A percentile compares a stretch with the other conserved stretches of the same genome.
These are phyloP conservation scores for Apiotrichum laibachii DNA, from an alignment of 1,284 basidiomycete species.

Conservation along the genomic window DNA sequence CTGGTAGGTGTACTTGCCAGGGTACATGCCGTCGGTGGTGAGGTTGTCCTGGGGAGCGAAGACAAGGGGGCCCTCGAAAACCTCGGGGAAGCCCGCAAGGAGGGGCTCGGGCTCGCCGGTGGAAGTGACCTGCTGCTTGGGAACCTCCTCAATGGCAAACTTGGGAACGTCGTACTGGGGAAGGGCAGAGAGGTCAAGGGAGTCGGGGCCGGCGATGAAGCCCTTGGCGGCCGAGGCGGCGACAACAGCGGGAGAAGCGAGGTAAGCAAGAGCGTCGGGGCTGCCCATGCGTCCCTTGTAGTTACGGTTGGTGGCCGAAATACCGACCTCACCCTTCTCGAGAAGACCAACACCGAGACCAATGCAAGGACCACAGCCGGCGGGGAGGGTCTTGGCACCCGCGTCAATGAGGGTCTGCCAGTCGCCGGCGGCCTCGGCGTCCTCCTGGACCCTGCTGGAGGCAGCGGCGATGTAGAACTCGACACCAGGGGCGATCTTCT, in stretches of 20 bases:
- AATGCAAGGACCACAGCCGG: constrained; percentile 97
- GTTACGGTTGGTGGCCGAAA: constrained; percentile 97
- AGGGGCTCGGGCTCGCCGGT: constrained; percentile 65
- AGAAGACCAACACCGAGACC: constrained; percentile 89
- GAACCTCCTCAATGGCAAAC: constrained; percentile 50
- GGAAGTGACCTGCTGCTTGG: constrained; percentile 28
- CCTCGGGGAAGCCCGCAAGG: constrained; percentile 74
- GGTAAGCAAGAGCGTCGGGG: constrained; percentile 90
- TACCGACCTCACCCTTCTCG: constrained; percentile 91
- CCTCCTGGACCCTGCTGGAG: constrained; percentile 83
- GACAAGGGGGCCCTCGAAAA: constrained; percentile 78
- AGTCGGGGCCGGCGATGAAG: constrained; percentile 80
- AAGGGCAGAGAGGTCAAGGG: constrained; percentile 59
- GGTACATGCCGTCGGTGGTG: constrained; percentile 98
- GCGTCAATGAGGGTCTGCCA: constrained; percentile 83
- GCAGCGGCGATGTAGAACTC: constrained; percentile 98
- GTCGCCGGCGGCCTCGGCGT: constrained; percentile 79
- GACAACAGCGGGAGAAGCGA: constrained; percentile 94
- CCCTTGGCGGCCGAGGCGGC: constrained; percentile 92
- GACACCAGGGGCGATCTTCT: constrained; percentile 81
- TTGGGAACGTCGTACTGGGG: constrained; percentile 55
- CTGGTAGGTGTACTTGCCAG: constrained; percentile 99
- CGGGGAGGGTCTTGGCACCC: constrained; percentile 87
- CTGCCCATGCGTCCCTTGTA: constrained; percentile 99
- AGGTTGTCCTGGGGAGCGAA: constrained; percentile 97